Evolutionary conservation across 2,329 filamentous ascomycete genomes (phyloP).

Genomic region (Scortechinia acanthostroma): DNA sequence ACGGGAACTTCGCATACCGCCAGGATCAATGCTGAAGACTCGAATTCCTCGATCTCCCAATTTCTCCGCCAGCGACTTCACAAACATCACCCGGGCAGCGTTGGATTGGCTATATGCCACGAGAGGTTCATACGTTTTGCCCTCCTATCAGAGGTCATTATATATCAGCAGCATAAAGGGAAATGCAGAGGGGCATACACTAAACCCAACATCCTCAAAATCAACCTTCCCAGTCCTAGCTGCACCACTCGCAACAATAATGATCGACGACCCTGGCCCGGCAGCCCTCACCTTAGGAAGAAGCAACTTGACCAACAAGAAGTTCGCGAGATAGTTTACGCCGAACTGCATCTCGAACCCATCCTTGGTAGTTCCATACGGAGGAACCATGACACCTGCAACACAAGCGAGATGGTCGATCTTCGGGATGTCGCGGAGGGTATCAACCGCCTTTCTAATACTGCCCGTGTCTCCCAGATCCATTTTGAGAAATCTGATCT

Average conservation of each 20-base stretch:
- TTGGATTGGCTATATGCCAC: neutral
- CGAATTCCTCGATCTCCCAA: neutral
- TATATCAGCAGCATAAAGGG: neutral
- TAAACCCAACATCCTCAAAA: neutral
- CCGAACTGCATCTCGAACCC: neutral
- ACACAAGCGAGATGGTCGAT: constrained; percentile 9
- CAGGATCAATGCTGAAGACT: neutral
- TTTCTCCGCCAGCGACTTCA: neutral
- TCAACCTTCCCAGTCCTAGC: neutral
- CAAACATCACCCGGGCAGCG: neutral
- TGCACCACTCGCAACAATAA: constrained; percentile 1
- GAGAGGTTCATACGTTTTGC: neutral
- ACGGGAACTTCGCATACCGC: neutral
- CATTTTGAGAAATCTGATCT: constrained; percentile 10
- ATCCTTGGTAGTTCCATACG: constrained; percentile 5
- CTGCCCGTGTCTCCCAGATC: constrained; percentile 8
- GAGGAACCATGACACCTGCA: constrained; percentile 11
- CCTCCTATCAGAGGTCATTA: neutral
- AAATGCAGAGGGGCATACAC: neutral
- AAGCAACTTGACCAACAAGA: neutral
- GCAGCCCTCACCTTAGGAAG: neutral
- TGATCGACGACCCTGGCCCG: neutral
- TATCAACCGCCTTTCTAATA: constrained; percentile 6
- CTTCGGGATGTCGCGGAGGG: constrained; percentile 5
- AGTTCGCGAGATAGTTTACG: neutral